Evolutionary conservation across 345 rosid species (phyloP).

Genomic region (Populus deltoides): DNA sequence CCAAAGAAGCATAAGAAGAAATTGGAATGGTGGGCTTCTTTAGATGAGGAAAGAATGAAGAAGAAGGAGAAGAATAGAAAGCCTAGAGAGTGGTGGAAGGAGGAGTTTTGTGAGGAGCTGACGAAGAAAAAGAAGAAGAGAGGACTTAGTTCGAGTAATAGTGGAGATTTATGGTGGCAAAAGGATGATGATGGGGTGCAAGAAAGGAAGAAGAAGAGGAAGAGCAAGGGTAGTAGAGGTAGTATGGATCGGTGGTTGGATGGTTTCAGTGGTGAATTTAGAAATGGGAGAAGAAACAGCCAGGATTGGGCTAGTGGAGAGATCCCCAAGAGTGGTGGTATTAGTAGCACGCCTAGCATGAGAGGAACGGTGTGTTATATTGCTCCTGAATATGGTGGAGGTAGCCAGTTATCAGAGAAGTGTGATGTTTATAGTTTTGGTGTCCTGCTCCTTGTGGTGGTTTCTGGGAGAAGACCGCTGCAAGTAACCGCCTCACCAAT

Average conservation of each 20-base stretch:
- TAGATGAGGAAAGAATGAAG: conserved; percentile 27
- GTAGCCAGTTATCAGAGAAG: conserved; percentile 61
- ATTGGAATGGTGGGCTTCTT: conserved; percentile 33
- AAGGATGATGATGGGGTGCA: conserved; percentile 44
- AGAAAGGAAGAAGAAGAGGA: conserved; percentile 47
- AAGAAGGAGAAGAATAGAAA: conserved; percentile 53
- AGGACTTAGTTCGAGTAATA: conserved; percentile 33
- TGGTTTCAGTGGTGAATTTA: conserved; percentile 55
- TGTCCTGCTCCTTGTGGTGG: conserved; percentile 58
- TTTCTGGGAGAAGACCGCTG: conserved; percentile 70
- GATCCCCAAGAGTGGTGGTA: conserved; percentile 69
- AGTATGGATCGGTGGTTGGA: conserved; percentile 59
- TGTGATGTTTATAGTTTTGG: conserved; percentile 80
- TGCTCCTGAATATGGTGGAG: conserved; percentile 79
- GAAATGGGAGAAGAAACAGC: conserved; percentile 40
- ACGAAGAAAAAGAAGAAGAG: conserved; percentile 58
- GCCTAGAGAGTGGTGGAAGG: conserved; percentile 89
- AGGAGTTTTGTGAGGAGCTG: conserved; percentile 75
- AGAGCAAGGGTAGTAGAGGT: conserved; percentile 43
- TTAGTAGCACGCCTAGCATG: conserved; percentile 84
- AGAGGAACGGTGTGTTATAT: conserved; percentile 82
- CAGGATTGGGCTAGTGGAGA: conserved; percentile 67
- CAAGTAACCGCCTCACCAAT: conserved; percentile 76
- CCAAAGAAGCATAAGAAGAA: conserved; percentile 29
- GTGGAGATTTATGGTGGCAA: conserved; percentile 66